Base-by-base conservation (phyloP, 192 early-diverging fungal species). In the Chytriomyces hyalinus region DNA sequence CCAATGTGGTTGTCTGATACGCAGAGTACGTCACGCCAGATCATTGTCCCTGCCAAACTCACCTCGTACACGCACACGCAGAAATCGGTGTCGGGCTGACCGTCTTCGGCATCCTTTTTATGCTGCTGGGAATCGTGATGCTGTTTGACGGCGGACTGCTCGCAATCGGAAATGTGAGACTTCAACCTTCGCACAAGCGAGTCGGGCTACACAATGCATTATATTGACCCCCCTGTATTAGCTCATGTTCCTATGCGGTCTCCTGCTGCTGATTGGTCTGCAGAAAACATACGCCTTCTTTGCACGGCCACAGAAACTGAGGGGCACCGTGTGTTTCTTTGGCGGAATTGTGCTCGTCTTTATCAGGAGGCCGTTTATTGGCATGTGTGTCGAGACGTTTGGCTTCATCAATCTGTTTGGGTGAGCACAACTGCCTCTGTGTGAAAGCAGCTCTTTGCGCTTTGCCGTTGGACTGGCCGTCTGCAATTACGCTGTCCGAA, bases 351-450 rank as follows among this genome's bases (percentile, higher is more conserved):
- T 93, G 7, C 77, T 99, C 53, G 95, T 99, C 7, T 92, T 99
- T 83, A 60, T 92, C 60, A 93, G 94, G 81, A 95, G 93, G 92
- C 93, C 97, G 36, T 86, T 95, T 43, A 80, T 96, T 73, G 97
- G 97, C 36, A 93, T 99, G 59, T 43, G 91, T 36, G 87, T 98
- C 59, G 97, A 99, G 78, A 80, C 90, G 17, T 94, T 98, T 88
- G 97, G 97, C 7, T 98, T 99, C 80, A 87, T 99, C 67, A 99
- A 99, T 80, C 82, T 99, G 61, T 99, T 99, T 91, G 97, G 95
- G 93, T 95, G 88, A 13, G 80, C 48, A 28, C 10, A 8, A 64
- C 36, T 36, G 36, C 36, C 36, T 2, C 0, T 4, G 36, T 36
- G 36, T 36, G 36, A 36, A 36, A 4, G 43, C 48, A 4, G n/a